Conservation (phyloP, 2,329 filamentous ascomycete genomes). For the Emergomyces africanus region DNA sequence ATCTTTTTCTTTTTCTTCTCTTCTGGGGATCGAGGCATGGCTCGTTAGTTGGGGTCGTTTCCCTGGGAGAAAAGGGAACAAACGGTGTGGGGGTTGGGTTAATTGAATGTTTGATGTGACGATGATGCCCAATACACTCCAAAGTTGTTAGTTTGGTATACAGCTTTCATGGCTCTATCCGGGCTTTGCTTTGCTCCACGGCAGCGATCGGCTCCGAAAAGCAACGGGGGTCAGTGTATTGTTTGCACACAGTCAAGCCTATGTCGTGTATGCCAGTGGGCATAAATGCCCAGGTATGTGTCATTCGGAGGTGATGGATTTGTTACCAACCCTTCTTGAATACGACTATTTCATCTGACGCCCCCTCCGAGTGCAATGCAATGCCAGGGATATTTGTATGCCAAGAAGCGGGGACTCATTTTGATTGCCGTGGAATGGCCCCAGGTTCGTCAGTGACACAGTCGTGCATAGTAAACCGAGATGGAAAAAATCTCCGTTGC, state of each 20-base stretch:
- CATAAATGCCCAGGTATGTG: background rate
- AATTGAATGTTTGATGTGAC: background rate
- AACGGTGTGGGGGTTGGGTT: background rate
- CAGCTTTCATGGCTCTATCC: background rate
- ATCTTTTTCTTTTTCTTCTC: background rate
- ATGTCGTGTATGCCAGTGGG: background rate
- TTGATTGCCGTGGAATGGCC: background rate
- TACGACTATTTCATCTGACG: background rate
- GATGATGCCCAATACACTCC: background rate
- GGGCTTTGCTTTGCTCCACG: background rate
- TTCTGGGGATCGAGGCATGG: background rate
- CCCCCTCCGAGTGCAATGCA: background rate
- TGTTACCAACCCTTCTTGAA: background rate
- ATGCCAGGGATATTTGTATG: background rate
- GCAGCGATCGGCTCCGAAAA: background rate
- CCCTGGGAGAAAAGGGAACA: background rate
- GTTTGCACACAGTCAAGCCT: background rate
- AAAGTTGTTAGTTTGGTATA: background rate
- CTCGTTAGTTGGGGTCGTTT: background rate
- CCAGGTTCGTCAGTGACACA: background rate
- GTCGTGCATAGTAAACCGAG: too few relatives aligned
- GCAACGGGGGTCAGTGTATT: background rate
- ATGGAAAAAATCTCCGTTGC: background rate
- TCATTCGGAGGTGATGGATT: too few relatives aligned
- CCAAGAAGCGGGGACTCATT: background rate